Base-by-base conservation (phyloP, 2,329 filamentous ascomycete genomes). In the Ophiostoma piceae region DNA sequence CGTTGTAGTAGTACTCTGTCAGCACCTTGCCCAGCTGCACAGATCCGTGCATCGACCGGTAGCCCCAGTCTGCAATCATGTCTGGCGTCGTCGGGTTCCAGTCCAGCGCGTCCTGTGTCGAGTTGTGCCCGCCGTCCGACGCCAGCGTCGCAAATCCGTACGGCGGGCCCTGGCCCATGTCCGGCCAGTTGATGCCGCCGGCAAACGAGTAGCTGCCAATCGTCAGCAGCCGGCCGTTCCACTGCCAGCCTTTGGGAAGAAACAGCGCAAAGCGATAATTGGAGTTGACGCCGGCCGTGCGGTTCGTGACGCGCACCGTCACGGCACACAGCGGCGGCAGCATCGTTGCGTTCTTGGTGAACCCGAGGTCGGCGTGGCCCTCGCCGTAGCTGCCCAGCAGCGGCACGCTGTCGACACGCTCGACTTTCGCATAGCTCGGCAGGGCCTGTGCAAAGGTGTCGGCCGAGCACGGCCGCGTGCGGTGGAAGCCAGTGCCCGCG, bases 21-120 rank as follows among this genome's bases (percentile, higher is more conserved):
- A 88, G 76, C 66, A 78, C 62, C 75, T 87, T 87, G 6, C 82
- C 81, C 2, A 83, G 74, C 0, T 80, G 79, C 0, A 84, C 79
- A 2, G 83, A 83, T 6, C 82, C 84, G 73, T 87, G 84, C 72
- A 81, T 77, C 8, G 81, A 79, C 16, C 80, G 76, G 72, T 77
- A 77, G 2, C 79, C 80, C 78, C 80, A 83, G 74, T 82, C 80
- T 11, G 75, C 75, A 11, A 78, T 70, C 32, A 71, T 74, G 70
- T 81, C 80, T 0, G 78, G 76, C 65, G 79, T 74, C 4, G 80
- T 71, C 26, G 68, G 71, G 1, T 77, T 81, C 82, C 82, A 84
- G 19, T 75, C 71, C 1, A 76, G 74, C 65, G 80, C 79, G 1
- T 16, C 32, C 0, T 72, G 19, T 1, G 71, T 71, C 4, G 79